Base-by-base conservation (phyloP, 2,329 filamentous ascomycete genomes). In the Lecanicillium sp. region DNA sequence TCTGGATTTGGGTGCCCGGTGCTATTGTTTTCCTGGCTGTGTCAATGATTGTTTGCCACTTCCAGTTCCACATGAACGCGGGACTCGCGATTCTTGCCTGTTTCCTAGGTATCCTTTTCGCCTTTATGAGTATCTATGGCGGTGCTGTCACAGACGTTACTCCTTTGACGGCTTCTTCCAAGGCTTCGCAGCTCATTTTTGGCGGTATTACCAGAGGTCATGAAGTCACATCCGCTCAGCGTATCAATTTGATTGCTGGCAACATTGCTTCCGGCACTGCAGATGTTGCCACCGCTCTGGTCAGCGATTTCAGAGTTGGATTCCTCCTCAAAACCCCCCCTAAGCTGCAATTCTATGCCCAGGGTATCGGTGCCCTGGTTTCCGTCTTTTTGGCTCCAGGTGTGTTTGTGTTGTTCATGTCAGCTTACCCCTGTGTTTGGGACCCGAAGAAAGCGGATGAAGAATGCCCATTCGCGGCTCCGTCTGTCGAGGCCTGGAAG, bases 381-480 rank as follows among this genome's bases (percentile, higher is more conserved):
- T 71, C 78, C n/a, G 67, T 82, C 47, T 82, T 81, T 61, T 60
- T 84, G 11, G 76, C 79, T 0, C 78, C 78, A 1, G 78, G 74
- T 9, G 70, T 84, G 48, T 84, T 83, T 51, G 71, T 82, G 25
- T 70, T 83, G 32, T 83, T 83, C 63, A 70, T 75, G 45, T 68
- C 71, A 5, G 80, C 80, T 1, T 84, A 85, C 55, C 80, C 79
- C 1, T 84, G 80, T 53, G 79, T 84, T 47, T 69, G 76, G 52
- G 62, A 71, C 7, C 46, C 51, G 42, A 64, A 70, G 16, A 28
- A 44, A 44, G 60, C 59, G 1, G 59, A 66, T 5, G 60, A 63
- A 1, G 49, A 45, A 9, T 84, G 80, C 53, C 59, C 72, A 22
- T 85, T 84, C 60, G 51, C 56, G 8, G 75, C 74, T 2, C 80